phyloP scores from a whole-genome alignment of 192 early-diverging fungal genomes.

The Linderina pennispora region DNA sequence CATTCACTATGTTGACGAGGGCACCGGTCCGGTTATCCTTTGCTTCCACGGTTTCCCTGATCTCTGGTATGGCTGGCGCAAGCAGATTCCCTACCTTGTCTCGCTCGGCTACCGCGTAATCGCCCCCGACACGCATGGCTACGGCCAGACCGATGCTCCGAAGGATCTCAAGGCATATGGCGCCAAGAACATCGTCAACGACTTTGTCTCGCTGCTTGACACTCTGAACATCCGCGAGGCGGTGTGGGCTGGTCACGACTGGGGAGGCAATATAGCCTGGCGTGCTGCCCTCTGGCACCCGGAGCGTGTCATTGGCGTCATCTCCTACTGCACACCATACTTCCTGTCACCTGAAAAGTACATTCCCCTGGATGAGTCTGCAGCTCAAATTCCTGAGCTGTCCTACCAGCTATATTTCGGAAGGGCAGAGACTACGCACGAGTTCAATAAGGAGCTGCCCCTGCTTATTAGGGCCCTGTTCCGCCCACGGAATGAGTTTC shows the following conservation, averaged over 20 bases:
- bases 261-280: slow-evolving; percentile 56
- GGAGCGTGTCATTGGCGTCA: slow-evolving; percentile 50
- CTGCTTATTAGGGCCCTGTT: slow-evolving; percentile 25
- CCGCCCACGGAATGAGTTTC: slow-evolving; percentile 5
- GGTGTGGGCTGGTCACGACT: slow-evolving; percentile 63
- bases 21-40: neutral
- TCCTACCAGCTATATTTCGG: slow-evolving; percentile 47
- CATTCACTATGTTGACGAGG: neutral
- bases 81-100: slow-evolving; percentile 44
- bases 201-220: slow-evolving; percentile 55
- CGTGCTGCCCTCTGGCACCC: slow-evolving; percentile 53
- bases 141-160: slow-evolving; percentile 47
- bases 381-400: slow-evolving; percentile 42
- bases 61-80: neutral
- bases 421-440: slow-evolving; percentile 36
- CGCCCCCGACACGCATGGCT: slow-evolving; percentile 47
- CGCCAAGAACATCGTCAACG: slow-evolving; percentile 43
- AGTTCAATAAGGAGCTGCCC: slow-evolving; percentile 33
- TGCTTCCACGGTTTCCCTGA: slow-evolving; percentile 1
- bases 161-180: slow-evolving; percentile 40
- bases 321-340: slow-evolving; percentile 53
- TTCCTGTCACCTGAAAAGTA: slow-evolving; percentile 19
- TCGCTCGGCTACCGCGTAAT: slow-evolving; percentile 55
- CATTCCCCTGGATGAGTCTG: slow-evolving; percentile 40
- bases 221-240: slow-evolving; percentile 46